Conservation (phyloP, 805 yeast genomes). For the Pichia manshurica region DNA sequence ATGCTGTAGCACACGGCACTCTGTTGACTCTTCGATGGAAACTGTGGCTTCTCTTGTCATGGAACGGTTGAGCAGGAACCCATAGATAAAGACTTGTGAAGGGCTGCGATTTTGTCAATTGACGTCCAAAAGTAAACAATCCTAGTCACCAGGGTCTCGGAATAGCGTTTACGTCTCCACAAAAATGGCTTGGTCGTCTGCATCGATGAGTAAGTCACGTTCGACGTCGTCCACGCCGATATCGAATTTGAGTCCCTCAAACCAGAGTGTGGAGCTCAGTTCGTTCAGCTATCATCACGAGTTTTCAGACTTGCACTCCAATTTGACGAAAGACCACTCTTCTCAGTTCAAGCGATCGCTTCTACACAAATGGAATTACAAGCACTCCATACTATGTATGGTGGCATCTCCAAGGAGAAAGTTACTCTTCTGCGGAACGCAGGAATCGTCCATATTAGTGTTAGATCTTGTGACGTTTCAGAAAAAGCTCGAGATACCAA, state of each 20-base stretch:
- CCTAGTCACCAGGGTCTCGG: too few relatives aligned
- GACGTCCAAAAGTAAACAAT: too few relatives aligned
- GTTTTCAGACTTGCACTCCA: conserved; percentile 3
- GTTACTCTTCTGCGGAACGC: conserved; percentile 83
- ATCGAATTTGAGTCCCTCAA: neutral
- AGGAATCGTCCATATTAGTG: conserved; percentile 71
- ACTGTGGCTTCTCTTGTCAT: too few relatives aligned
- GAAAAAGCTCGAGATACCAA: conserved; percentile 44
- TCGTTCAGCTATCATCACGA: conserved; percentile 16
- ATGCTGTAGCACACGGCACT: neutral
- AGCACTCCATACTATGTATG: conserved; percentile 67
- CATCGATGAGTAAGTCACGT: conserved; percentile 1
- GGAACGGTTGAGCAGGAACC: too few relatives aligned
- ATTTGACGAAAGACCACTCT: conserved; percentile 13
- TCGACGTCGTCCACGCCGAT: conserved; percentile 3
- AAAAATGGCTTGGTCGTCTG: neutral
- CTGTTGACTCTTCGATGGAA: too few relatives aligned
- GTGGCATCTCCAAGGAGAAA: conserved; percentile 53
- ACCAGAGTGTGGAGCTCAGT: conserved; percentile 1
- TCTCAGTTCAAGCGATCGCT: conserved; percentile 9
- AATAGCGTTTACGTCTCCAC: too few relatives aligned
- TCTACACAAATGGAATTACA: conserved; percentile 72
- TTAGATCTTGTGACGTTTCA: conserved; percentile 64
- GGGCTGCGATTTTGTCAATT: too few relatives aligned
- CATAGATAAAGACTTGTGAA: too few relatives aligned